Base-by-base conservation (phyloP, 371 early-diverging fungal genomes). In the Chytridium lagenaria region DNA sequence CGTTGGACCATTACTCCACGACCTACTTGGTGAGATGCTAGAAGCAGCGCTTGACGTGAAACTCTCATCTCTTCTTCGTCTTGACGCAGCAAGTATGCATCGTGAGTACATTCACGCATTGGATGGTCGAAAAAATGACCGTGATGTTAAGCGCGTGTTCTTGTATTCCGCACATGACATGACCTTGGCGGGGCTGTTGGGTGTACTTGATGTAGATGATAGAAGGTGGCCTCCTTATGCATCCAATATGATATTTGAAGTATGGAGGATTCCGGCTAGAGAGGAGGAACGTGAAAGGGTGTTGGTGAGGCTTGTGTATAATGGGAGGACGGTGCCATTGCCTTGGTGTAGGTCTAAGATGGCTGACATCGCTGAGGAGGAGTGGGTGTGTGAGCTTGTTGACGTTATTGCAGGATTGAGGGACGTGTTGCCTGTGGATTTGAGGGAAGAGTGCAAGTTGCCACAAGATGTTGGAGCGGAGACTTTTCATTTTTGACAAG, bases 151-250 rank as follows among this genome's bases (percentile, higher is more conserved):
- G 26, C 55, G 55, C 55, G 55, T 52, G n/a, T 26, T 22, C 23
- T 26, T 52, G 5, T 52, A 52, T 23, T 52, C 55, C 23, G 55
- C 55, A 5, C 55, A 52, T 52, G 55, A 52, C 23, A 7, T 52
- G 55, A 52, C 55, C n/a, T 23, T 52, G 55, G 12, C 55, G 55
- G 55, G 16, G 26, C 26, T 52, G 12, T 26, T 52, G 55, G 55
- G 55, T 22, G 55, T 26, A 5, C 26, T 52, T 7, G 55, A 26
- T 10, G 55, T 26, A 15, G 55, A 10, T 10, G 55, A 52, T 52
- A 26, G 55, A 26, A 10, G 55, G 26, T 52, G 55, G 55, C 55
- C 55, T 10, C 55, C 55, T n/a, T 52, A 52, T 26, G 55, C 55
- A 23, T 52, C 55, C 12, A n/a, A 12, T 5, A 7, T 52, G n/a